Evolutionary conservation across 768 basidiomycete genomes (phyloP).

Genomic region (Boletellus ananas): DNA sequence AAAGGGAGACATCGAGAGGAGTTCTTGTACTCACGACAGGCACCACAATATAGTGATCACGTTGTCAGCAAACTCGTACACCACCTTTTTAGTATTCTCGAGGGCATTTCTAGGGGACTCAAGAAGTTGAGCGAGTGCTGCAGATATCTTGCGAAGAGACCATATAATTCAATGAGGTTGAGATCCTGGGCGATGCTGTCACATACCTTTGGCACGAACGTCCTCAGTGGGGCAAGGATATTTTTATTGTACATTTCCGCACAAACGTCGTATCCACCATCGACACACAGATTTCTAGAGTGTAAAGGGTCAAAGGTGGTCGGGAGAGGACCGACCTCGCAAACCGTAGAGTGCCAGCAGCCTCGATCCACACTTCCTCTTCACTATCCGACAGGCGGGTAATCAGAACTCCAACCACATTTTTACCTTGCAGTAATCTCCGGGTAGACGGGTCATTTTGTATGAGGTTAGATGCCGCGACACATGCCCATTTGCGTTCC

Average conservation of each 20-base stretch:
- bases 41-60: slow-evolving; percentile 93
- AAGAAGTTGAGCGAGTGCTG: slow-evolving; percentile 64
- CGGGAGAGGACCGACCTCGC: slow-evolving; percentile 14
- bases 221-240: slow-evolving; percentile 70
- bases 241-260: slow-evolving; percentile 98
- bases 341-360: slow-evolving; percentile 82
- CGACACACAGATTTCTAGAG: slow-evolving; percentile 84
- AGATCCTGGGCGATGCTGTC: background rate
- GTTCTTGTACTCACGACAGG: slow-evolving; percentile 83
- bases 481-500: slow-evolving; percentile 94
- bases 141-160: slow-evolving; percentile 56
- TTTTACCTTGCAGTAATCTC: slow-evolving; percentile 84
- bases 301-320: slow-evolving; percentile 6
- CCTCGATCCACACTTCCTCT: slow-evolving; percentile 89
- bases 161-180: background rate
- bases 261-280: slow-evolving; percentile 93
- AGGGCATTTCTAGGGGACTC: slow-evolving; percentile 57
- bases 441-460: slow-evolving; percentile 94
- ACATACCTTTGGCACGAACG: slow-evolving; percentile 74
- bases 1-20: background rate
- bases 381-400: slow-evolving; percentile 83
- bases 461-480: slow-evolving; percentile 92
- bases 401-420: slow-evolving; percentile 83
- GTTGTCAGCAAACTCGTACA: slow-evolving; percentile 88
- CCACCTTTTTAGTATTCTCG: slow-evolving; percentile 67